Evolutionary conservation across 169 alveolate species (phyloP), one percentile per base, ranked within the genome.

Genomic region (Plasmodium fragile): DNA sequence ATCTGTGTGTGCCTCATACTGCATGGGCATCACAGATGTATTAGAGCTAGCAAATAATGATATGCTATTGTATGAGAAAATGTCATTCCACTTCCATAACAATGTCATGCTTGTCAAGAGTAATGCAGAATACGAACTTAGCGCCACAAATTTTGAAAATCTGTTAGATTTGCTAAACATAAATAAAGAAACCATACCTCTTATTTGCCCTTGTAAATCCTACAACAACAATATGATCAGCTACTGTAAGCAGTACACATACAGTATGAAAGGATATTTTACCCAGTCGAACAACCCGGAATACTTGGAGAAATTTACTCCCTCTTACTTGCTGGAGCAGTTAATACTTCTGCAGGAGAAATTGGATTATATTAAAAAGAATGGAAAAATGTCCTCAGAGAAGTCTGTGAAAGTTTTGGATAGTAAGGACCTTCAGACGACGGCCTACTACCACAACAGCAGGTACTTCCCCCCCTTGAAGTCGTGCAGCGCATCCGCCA

Each of bases 1-100:
- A 65, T 28, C 32, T 25, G 73, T 89, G 30, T 89, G 94, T 89
- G 75, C 89, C 2, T 89, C 94, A 11, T 89, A 89, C 72, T 89
- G 94, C 81, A 65, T 78, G 94, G 52, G 41, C 11, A 59, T 89
- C 41, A 89, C 94, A 18, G 75, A 78, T 77, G 81, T 45, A 4
- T 28, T 89, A 28, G 94, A 89, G 34, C 45, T 89, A 18, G 71
- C 71, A 59, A 78, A 89, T 79, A 72, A 55, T 89, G 94, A 89
- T 16, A 55, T 89, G 90, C 18, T 89, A 39, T 49, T 89, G 34
- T 89, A 78, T 41, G 81, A 77, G 18, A 65, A 59, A 16, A 78
- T 89, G 94, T 30, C 28, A 30, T 43, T 89, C 13, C 28, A n/a
- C 28, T 89, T 77, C 81, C 45, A 11, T 39, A n/a, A 77, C 7